phyloP scores from a whole-genome alignment of 129 eudicot genomes.

The Centaurea solstitialis region DNA sequence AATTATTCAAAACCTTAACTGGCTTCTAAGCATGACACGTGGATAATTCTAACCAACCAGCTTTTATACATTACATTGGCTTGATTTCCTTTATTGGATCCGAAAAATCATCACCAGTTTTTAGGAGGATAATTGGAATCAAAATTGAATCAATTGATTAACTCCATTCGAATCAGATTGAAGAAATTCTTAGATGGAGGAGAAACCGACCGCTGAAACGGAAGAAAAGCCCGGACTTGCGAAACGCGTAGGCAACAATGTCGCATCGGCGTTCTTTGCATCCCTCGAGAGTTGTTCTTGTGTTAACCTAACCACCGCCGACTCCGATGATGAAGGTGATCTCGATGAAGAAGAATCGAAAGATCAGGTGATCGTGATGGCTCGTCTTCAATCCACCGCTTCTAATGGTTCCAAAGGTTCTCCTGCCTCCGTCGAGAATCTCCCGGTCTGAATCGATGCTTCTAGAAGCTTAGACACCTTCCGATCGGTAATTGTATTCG shows the following conservation, averaged over 20 bases:
- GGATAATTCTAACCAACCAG: background rate
- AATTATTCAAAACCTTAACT: background rate
- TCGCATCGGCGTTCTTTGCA: conserved; percentile 85
- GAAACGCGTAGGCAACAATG: conserved; percentile 68
- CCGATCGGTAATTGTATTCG: background rate
- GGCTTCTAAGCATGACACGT: background rate
- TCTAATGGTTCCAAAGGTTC: conserved; percentile 19
- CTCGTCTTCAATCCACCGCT: conserved; percentile 33
- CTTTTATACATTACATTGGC: background rate
- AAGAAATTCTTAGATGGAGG: conserved; percentile 40
- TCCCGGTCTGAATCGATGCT: conserved; percentile 60
- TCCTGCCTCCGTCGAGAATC: conserved; percentile 49
- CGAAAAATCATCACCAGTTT: background rate
- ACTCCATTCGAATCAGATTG: conserved; percentile 16
- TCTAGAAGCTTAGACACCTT: background rate
- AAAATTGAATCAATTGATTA: conserved; percentile 20
- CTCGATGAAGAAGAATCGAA: conserved; percentile 63
- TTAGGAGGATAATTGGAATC: background rate
- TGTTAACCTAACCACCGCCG: conserved; percentile 76
- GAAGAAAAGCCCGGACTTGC: conserved; percentile 72
- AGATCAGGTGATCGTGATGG: conserved; percentile 68
- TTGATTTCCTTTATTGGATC: background rate
- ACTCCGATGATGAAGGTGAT: conserved; percentile 63
- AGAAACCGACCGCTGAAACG: conserved; percentile 42
- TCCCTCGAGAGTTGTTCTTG: conserved; percentile 90